Evolutionary conservation across 2,329 filamentous ascomycete genomes (phyloP), one percentile per base, ranked within the genome.

Genomic region (Ilyonectria mors-panacis): DNA sequence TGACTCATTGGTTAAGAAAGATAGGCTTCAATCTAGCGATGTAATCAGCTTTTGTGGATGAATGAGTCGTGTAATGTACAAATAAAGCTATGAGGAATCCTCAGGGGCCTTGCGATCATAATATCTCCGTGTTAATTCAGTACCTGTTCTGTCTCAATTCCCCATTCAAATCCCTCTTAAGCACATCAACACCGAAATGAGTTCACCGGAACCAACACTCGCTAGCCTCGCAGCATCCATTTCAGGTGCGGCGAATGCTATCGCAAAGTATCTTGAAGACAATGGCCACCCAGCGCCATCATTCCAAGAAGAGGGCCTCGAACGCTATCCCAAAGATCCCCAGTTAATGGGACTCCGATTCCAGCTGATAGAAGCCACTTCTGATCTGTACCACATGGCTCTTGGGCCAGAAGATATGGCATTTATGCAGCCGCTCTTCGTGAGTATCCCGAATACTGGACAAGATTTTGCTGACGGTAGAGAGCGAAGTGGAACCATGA

Each of bases 341-440:
- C 56, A 67, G n/a, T 19, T 72, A 13, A n/a, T 68, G n/a, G 59
- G 30, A 3, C 59, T 70, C 21, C 69, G 63, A 2, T 50, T 71
- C 39, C 37, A 65, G 35, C 17, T 72, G 8, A 28, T 71, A 1
- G 69, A 71, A 21, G 60, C 67, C 8, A 45, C 57, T 17, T 51
- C 28, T 4, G 67, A 68, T 17, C 47, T 72, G 13, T 58, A 61
- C 26, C 64, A 61, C 12, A 58, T 72, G 17, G 54, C 69, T 0
- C 64, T 68, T 3, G 70, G 65, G 2, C 70, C 67, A 2, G 67
- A 48, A 26, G 67, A 70, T 9, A 21, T 39, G 2, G 57, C 30
- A 0, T 70, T 72, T 13, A 21, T 71, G 26, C 48, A 28, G 0
- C 57, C 64, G 13, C 56, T 64, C 42, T 71, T 60, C 33, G 58